These are phyloP conservation scores for Leccinum truebloodii DNA, from an alignment of 768 basidiomycete genomes.

Conservation along the genomic window DNA sequence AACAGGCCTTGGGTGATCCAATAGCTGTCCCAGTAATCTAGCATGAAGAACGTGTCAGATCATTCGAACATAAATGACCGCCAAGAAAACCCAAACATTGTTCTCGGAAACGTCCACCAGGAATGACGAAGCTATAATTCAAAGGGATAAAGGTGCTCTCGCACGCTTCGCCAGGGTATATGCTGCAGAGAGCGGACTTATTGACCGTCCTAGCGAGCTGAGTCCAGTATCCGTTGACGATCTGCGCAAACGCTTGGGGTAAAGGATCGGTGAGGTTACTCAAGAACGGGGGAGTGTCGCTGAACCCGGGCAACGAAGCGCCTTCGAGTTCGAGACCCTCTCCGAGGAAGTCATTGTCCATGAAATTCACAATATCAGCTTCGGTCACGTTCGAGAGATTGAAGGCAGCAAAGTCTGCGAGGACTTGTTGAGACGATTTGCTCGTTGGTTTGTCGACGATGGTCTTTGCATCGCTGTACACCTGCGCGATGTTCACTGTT, in stretches of 20 bases:
- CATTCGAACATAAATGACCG: neutral
- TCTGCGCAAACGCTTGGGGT: constrained; percentile 67
- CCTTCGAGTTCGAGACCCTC: constrained; percentile 84
- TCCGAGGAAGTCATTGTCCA: constrained; percentile 74
- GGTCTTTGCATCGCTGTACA: constrained; percentile 83
- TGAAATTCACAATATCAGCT: constrained; percentile 64
- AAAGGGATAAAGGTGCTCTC: constrained; percentile 87
- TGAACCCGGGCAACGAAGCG: constrained; percentile 61
- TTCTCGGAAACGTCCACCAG: constrained; percentile 84
- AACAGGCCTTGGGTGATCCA: constrained; percentile 91
- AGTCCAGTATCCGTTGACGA: constrained; percentile 87
- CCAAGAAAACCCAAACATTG: constrained; percentile 59
- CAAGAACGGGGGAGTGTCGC: constrained; percentile 62
- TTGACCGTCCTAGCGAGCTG: constrained; percentile 80
- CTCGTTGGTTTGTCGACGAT: constrained; percentile 89
- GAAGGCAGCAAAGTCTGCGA: constrained; percentile 61
- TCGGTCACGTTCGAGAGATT: constrained; percentile 50
- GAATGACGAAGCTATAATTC: constrained; percentile 89
- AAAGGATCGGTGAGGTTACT: constrained; percentile 68
- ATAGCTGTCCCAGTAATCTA: constrained; percentile 69
- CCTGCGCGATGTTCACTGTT: constrained; percentile 76
- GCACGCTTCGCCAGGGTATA: constrained; percentile 50
- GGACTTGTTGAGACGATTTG: constrained; percentile 61
- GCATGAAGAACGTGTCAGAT: neutral
- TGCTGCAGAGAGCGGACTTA: constrained; percentile 60